phyloP scores from a whole-genome alignment of 2,329 filamentous ascomycete species.

The Mycosphaerella sp. region DNA sequence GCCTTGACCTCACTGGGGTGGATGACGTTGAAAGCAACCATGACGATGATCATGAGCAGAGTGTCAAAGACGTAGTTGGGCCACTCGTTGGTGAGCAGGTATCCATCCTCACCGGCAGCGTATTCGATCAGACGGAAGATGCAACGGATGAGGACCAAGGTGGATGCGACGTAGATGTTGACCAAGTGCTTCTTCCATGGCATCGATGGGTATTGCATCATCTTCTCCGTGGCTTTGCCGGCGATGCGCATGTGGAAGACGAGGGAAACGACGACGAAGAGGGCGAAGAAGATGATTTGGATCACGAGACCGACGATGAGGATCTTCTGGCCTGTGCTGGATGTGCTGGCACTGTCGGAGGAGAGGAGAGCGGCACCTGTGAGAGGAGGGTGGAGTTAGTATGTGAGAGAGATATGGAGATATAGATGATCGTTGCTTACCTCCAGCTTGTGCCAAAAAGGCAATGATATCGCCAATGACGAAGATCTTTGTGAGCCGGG shows the following conservation, averaged over 20 bases:
- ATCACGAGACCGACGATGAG: conserved; percentile 45
- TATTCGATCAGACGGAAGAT: conserved; percentile 48
- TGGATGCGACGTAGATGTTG: conserved; percentile 40
- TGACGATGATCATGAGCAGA: conserved; percentile 9
- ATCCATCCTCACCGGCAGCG: conserved; percentile 39
- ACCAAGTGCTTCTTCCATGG: conserved; percentile 37
- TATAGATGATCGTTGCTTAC: neutral
- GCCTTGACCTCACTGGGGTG: conserved; percentile 7
- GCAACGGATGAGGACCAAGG: conserved; percentile 44
- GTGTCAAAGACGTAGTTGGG: conserved; percentile 21
- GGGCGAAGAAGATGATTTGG: conserved; percentile 46
- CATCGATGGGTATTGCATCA: neutral
- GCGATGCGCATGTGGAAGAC: conserved; percentile 28
- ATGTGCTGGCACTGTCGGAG: neutral
- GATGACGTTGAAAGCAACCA: neutral
- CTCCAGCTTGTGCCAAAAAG: conserved; percentile 39
- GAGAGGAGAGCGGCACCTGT: neutral
- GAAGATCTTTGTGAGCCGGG: conserved; percentile 44
- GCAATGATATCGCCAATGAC: conserved; percentile 44
- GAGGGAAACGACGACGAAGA: conserved; percentile 39
- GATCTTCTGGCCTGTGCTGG: conserved; percentile 38
- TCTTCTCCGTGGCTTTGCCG: neutral
- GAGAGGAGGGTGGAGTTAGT: neutral
- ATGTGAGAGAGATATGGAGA: neutral
- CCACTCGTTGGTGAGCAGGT: conserved; percentile 35